phyloP scores from a whole-genome alignment of 305 asterid genomes.

The Fraxinus sp. region DNA sequence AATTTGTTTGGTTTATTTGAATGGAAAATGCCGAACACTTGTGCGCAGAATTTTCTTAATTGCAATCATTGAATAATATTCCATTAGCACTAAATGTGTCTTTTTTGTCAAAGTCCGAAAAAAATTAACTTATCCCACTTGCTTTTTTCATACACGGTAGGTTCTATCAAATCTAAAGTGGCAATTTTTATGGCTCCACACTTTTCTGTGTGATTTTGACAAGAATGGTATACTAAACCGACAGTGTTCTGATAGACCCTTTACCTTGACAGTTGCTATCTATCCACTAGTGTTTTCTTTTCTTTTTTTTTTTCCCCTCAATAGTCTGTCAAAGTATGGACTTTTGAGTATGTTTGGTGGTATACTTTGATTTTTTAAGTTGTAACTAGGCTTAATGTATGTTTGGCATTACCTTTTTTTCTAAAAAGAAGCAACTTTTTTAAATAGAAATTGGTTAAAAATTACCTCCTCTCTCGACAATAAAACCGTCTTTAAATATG shows the following conservation, averaged over 20 bases:
- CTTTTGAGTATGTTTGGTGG: neutral
- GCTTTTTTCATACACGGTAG: conserved; percentile 12
- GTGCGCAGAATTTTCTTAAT: conserved; percentile 11
- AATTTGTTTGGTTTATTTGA: conserved; percentile 14
- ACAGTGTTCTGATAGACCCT: conserved; percentile 5
- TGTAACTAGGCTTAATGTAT: neutral
- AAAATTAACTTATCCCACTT: conserved; percentile 17
- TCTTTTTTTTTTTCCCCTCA: neutral
- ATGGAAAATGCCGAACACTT: neutral
- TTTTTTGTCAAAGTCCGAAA: conserved; percentile 36
- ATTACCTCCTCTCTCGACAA: neutral
- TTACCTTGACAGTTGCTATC: neutral
- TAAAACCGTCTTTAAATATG: neutral
- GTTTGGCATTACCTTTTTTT: neutral
- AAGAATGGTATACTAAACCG: neutral
- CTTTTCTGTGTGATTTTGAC: conserved; percentile 11
- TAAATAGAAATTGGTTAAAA: neutral
- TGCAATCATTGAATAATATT: conserved; percentile 29
- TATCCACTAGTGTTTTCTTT: neutral
- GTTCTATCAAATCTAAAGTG: conserved; percentile 19
- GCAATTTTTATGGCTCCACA: conserved; percentile 25
- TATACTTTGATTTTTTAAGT: neutral
- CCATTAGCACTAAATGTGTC: conserved; percentile 27
- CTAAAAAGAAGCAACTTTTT: neutral
- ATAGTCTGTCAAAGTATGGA: neutral